Base-by-base conservation (phyloP, 768 basidiomycete genomes). In the Lactifluus volemus region DNA sequence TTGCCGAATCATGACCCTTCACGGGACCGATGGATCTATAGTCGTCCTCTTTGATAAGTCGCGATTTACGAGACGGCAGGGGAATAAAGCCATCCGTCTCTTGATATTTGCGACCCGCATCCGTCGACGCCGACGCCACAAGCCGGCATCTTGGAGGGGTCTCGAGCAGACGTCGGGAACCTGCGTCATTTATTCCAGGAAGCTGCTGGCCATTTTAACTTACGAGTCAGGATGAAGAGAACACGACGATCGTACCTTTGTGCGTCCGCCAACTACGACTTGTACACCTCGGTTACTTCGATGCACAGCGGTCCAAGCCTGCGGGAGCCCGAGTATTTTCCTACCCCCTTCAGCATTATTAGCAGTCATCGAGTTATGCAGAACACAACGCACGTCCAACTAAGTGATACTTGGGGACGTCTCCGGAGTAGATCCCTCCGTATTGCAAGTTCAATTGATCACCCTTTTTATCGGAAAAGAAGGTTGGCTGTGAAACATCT, bases 81-180 rank as follows among this genome's bases (percentile, higher is more conserved):
- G 76, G 81, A 32, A 90, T 73, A 67, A 87, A 84, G 9, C 86
- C 87, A 62, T 88, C 80, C n/a, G 78, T 68, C 70, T 89, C 88
- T 59, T 81, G 73, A 67, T 84, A 81, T 67, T 78, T 83, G 65
- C 75, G 72, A 52, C 67, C 68, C 58, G 74, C 69, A 48, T 71
- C 61, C 9, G 66, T 34, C 42, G 77, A 68, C 29, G 71, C 67
- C 42, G 77, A 68, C 29, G 71, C 67, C 19, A 77, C 58, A n/a
- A 87, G 69, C 56, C 77, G 78, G 55, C 80, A 78, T 4, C 76
- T 77, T 4, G 84, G 81, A 50, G 81, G 73, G 25, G 77, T 73
- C 4, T 78, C 73, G 6, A 91, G 76, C 21, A 88, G 71, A 41
- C 78, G 75, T 47, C 79, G 78, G 25, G 85, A 73, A 34, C 71